These are phyloP conservation scores for Ochetophila trinervis DNA, from an alignment of 306 rosid species.

Conservation along the genomic window DNA sequence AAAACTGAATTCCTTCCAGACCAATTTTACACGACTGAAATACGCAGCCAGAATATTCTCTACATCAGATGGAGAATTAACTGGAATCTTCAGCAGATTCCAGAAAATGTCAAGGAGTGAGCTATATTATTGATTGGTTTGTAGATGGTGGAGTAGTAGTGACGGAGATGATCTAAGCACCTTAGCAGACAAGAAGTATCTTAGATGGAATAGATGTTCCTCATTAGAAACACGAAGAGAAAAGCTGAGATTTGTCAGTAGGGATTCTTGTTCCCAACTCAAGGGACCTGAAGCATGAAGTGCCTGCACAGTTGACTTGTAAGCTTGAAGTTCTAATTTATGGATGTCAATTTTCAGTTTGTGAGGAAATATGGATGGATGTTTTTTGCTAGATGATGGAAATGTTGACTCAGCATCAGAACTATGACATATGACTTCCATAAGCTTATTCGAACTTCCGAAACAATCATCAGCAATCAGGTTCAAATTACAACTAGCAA, in stretches of 20 bases:
- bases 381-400: constrained; percentile 11
- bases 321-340: constrained; percentile 27
- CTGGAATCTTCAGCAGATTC: background rate
- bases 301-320: constrained; percentile 25
- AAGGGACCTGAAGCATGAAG: constrained; percentile 34
- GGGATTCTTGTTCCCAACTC: constrained; percentile 36
- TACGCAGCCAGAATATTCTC: background rate
- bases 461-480: background rate
- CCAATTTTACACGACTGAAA: constrained; percentile 14
- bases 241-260: constrained; percentile 33
- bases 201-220: constrained; percentile 31
- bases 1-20: background rate
- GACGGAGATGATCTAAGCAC: constrained; percentile 6
- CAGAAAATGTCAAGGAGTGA: background rate
- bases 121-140: background rate
- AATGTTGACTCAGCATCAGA: constrained; percentile 24
- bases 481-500: constrained; percentile 33
- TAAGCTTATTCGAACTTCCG: background rate
- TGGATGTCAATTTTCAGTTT: constrained; percentile 21
- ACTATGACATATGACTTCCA: background rate
- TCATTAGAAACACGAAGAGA: constrained; percentile 30
- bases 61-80: background rate
- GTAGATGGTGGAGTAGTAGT: background rate
- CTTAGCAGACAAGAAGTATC: constrained; percentile 25
- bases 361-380: background rate